These are phyloP conservation scores for Vanilla planifolia DNA, from an alignment of 106 monocot species.

Conservation along the genomic window DNA sequence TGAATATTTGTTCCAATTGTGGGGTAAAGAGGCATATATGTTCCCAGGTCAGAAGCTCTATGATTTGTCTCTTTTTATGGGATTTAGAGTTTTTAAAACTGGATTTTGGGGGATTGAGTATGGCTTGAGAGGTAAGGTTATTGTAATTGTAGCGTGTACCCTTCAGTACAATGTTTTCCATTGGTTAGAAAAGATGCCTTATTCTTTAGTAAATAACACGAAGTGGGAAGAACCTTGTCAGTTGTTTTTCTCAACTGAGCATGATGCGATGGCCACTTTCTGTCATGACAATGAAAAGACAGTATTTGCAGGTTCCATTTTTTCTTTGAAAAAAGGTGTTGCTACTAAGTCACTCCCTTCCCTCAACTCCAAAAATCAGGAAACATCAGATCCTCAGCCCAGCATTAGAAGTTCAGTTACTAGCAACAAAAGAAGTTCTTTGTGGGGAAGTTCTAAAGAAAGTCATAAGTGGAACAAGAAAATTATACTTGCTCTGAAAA, in stretches of 20 bases:
- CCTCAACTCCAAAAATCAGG: constrained; percentile 16
- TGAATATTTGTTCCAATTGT: constrained; percentile 94
- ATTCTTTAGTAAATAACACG: constrained; percentile 44
- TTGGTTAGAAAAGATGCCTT: constrained; percentile 74
- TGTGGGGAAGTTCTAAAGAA: constrained; percentile 86
- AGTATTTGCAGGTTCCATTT: constrained; percentile 21
- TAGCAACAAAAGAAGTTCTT: constrained; percentile 33
- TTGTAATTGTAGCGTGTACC: constrained; percentile 84
- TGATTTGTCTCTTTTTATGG: constrained; percentile 60
- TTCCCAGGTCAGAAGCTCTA: constrained; percentile 69
- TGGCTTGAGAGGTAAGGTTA: constrained; percentile 76
- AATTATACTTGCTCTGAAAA: constrained; percentile 55
- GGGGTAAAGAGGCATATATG: constrained; percentile 75
- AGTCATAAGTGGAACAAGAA: constrained; percentile 94
- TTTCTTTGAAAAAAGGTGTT: constrained; percentile 10
- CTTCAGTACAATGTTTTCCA: constrained; percentile 91
- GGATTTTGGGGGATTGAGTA: constrained; percentile 98
- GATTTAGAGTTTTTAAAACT: constrained; percentile 54
- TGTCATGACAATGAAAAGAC: constrained; percentile 18
- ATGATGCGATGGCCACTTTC: background rate
- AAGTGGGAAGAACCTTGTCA: constrained; percentile 97
- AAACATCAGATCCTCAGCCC: constrained; percentile 19
- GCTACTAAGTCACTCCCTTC: constrained; percentile 24
- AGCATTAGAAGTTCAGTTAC: constrained; percentile 22
- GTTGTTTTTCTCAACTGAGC: constrained; percentile 53